Percentiles rank a stretch among this genome's conserved stretches.
phyloP scores from a whole-genome alignment of 1,284 basidiomycete species.

The Spongispora temasekensis region DNA sequence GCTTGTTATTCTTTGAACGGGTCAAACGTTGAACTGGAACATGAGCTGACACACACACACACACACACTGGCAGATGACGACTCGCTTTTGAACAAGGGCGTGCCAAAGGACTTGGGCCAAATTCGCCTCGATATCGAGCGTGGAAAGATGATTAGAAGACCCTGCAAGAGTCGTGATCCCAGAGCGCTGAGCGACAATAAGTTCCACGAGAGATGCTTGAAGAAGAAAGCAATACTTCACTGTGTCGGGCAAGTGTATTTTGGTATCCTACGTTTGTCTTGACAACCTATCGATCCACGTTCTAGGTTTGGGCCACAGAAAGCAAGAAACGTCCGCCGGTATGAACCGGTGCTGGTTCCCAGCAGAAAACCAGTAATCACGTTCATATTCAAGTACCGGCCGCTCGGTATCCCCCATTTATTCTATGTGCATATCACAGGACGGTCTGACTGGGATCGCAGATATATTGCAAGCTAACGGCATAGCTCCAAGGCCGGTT shows the following conservation, averaged over 20 bases:
- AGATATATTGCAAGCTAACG: conserved; percentile 24
- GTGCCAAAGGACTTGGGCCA: conserved; percentile 12
- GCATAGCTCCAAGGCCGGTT: conserved; percentile 17
- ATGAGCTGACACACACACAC: background rate
- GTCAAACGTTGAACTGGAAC: background rate
- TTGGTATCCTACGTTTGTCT: background rate
- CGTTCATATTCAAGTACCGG: conserved; percentile 22
- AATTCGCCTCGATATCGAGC: conserved; percentile 5
- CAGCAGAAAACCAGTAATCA: conserved; percentile 3
- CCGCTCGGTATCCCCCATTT: conserved; percentile 13
- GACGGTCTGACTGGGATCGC: background rate
- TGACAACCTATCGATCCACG: background rate
- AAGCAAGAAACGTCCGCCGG: background rate
- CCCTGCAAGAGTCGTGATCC: background rate
- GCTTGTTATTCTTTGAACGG: background rate
- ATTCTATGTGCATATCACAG: background rate
- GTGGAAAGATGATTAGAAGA: background rate
- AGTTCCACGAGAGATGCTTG: conserved; percentile 10
- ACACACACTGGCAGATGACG: too few relatives aligned
- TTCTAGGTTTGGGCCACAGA: conserved; percentile 11
- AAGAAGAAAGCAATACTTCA: conserved; percentile 21
- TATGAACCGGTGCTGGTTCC: background rate
- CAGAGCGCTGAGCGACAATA: background rate
- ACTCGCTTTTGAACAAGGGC: conserved; percentile 15
- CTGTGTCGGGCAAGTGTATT: conserved; percentile 11